Base-by-base conservation (phyloP, 768 basidiomycete species). In the Pleurotus platypus region DNA sequence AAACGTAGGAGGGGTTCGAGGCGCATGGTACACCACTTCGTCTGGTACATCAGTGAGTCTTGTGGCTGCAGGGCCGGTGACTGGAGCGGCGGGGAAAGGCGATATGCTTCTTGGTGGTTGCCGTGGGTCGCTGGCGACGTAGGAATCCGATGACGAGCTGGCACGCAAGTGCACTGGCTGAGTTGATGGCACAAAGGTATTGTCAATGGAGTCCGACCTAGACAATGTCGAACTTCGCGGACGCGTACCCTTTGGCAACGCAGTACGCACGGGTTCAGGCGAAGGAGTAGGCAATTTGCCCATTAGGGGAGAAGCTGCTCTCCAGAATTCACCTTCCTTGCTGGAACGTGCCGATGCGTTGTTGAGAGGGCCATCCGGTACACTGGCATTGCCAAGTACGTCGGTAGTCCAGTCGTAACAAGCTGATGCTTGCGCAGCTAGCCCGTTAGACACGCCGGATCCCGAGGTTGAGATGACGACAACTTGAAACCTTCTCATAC, bases 401-500 rank as follows among this genome's bases (percentile, higher is more conserved):
- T 75, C 74, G 16, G 63, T 62, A 20, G 67, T 64, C 83, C 82
- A 85, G 50, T 79, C 75, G 38, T 78, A 64, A 56, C 76, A 75
- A 1, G 69, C 64, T 1, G 78, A 76, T 1, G 83, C 81, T 58
- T 83, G 82, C 27, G 70, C 69, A 18, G 37, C 9, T 13, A 54
- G 51, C 11, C 15, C 49, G 72, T 75, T 46, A 81, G 70, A 53
- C 67, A 76, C 16, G 63, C 57, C 53, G 73, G 70, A 4, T 68
- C 69, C 7, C 70, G 65, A 2, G 78, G 76, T 43, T 24, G 75
- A 72, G n/a, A 76, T 61, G n/a, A 79, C 58, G 2, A 78, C 69
- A 5, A 77, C 66, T 13, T 62, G 68, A 55, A 77, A 77, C 15
- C 62, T 66, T 43, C 75, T 66, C 46, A 76, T 62, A 43, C 73